phyloP scores from a whole-genome alignment of 2,329 filamentous ascomycete species.

The Neurospora crassa region DNA sequence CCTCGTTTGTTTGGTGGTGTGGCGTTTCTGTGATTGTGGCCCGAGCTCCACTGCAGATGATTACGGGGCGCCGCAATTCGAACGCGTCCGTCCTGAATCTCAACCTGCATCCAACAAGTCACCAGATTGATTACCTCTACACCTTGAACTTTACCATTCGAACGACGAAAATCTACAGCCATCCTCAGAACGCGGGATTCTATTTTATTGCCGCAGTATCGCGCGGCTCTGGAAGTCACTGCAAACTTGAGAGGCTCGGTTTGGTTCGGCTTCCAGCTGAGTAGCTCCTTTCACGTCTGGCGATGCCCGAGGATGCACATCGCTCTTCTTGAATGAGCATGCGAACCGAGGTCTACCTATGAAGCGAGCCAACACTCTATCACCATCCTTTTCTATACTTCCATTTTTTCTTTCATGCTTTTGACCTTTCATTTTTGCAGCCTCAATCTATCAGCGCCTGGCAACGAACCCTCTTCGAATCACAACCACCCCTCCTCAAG shows the following conservation, averaged over 20 bases:
- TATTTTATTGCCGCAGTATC: neutral
- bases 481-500: neutral
- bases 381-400: too few relatives aligned
- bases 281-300: neutral
- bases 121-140: too few relatives aligned
- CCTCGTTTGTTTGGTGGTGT: neutral
- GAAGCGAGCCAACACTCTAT: neutral
- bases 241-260: neutral
- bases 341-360: neutral
- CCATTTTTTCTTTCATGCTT: too few relatives aligned
- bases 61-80: neutral
- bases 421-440: neutral
- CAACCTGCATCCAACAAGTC: neutral
- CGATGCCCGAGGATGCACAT: neutral
- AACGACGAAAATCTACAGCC: neutral
- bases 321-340: neutral
- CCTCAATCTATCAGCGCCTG: neutral
- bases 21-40: neutral
- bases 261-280: neutral
- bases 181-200: neutral
- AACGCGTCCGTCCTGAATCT: neutral
- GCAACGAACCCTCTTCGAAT: neutral
- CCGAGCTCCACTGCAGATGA: neutral
- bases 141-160: neutral
- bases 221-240: neutral